Evolutionary conservation across 2,329 filamentous ascomycete genomes (phyloP).

Genomic region (Zymoseptoria brevis): DNA sequence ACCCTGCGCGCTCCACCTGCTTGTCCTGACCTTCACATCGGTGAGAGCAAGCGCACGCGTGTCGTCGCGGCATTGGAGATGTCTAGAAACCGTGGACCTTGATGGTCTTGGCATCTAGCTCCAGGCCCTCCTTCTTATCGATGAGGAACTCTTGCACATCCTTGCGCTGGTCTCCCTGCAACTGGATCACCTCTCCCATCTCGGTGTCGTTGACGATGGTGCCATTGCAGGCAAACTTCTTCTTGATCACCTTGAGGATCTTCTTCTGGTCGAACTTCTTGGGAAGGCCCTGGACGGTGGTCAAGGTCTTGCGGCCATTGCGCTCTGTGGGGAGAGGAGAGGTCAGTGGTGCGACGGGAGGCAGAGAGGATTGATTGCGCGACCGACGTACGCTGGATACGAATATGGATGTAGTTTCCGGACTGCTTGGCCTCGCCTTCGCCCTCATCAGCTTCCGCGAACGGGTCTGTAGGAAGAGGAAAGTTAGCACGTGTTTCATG

Average conservation of each 20-base stretch:
- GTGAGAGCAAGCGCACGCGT: background rate
- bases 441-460: conserved; percentile 99
- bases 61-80: background rate
- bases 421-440: conserved; percentile 90
- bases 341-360: background rate
- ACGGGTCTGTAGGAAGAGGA: conserved; percentile 65
- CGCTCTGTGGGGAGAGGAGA: conserved; percentile 56
- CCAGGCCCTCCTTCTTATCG: conserved; percentile 90
- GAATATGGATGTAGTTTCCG: conserved; percentile 98
- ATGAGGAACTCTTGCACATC: conserved; percentile 96
- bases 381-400: conserved; percentile 71
- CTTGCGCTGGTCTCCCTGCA: conserved; percentile 98
- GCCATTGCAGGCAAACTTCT: conserved; percentile 99
- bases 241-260: conserved; percentile 99
- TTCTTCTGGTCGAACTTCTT: conserved; percentile 99
- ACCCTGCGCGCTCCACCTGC: background rate
- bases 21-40: background rate
- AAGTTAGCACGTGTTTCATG: conserved; percentile 13
- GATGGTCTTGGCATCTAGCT: conserved; percentile 92
- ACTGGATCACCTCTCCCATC: conserved; percentile 99
- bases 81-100: conserved; percentile 55
- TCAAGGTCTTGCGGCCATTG: conserved; percentile 99
- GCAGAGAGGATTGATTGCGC: background rate
- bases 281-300: conserved; percentile 95
- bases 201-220: conserved; percentile 92